A percentile compares a stretch with the other conserved stretches of the same genome.
Evolutionary conservation across 23 red algal genomes (phyloP).

Genomic region (Pyropia yezoensis): DNA sequence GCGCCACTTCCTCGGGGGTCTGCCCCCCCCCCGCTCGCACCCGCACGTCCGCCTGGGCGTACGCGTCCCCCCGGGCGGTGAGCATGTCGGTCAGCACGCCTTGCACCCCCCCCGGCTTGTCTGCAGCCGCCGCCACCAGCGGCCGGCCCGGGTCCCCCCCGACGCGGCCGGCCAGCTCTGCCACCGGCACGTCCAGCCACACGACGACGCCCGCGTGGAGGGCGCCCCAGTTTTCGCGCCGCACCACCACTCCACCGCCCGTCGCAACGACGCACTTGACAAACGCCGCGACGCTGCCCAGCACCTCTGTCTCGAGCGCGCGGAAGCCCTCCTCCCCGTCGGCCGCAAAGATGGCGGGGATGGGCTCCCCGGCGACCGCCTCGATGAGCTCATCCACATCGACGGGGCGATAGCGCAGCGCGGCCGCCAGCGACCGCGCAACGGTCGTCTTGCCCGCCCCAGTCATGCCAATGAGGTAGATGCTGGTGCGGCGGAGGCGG

Average conservation of each 20-base stretch:
- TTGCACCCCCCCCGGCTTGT: conserved; percentile 1
- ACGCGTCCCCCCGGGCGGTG: conserved; percentile 38
- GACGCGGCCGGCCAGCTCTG: conserved; percentile 49
- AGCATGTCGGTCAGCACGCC: conserved; percentile 29
- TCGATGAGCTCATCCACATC: conserved; percentile 76
- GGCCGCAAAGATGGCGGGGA: conserved; percentile 63
- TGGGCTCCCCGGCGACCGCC: conserved; percentile 18
- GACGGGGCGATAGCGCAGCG: conserved; percentile 52
- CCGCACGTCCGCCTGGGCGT: conserved; percentile 69
- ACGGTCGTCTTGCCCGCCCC: conserved; percentile 69
- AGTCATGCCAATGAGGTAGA: conserved; percentile 90
- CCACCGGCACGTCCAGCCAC: conserved; percentile 42
- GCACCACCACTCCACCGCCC: conserved; percentile 69
- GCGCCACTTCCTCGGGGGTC: conserved; percentile 21
- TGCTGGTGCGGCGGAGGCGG: neutral
- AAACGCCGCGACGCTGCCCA: conserved; percentile 40
- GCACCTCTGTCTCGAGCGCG: conserved; percentile 48
- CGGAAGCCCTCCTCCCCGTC: conserved; percentile 81
- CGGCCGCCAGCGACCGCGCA: conserved; percentile 33
- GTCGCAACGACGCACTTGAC: conserved; percentile 53
- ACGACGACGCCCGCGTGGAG: conserved; percentile 79
- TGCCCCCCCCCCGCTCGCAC: conserved; percentile 15
- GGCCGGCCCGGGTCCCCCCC: conserved; percentile 41
- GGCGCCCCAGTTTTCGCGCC: conserved; percentile 55
- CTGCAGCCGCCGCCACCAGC: conserved; percentile 29